Percentiles rank a stretch among this genome's conserved stretches.
Conservation (phyloP, 2,329 filamentous ascomycete species). For the Aspergillus brunneoviolaceus region DNA sequence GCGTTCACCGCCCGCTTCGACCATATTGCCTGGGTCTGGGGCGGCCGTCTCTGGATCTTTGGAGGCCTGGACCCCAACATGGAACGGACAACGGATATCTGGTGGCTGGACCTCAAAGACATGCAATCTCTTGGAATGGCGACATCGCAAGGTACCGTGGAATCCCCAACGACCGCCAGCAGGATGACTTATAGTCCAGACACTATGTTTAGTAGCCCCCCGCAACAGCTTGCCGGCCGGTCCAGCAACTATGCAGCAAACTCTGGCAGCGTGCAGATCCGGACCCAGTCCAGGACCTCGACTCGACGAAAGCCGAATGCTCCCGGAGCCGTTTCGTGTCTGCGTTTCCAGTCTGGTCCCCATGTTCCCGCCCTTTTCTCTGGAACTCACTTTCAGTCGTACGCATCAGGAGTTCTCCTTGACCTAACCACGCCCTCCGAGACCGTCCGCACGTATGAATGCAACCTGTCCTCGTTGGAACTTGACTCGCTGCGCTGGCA, state of each 20-base stretch:
- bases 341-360: slow-evolving; percentile 85
- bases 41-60: slow-evolving; percentile 92
- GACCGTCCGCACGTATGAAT: slow-evolving; percentile 81
- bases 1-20: slow-evolving; percentile 93
- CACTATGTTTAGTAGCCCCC: slow-evolving; percentile 36
- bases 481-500: slow-evolving; percentile 88
- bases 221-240: slow-evolving; percentile 37
- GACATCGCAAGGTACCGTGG: slow-evolving; percentile 57
- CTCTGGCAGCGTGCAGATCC: slow-evolving; percentile 60
- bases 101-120: slow-evolving; percentile 95
- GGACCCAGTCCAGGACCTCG: slow-evolving; percentile 55
- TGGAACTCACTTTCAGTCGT: slow-evolving; percentile 92
- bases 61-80: slow-evolving; percentile 93
- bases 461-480: slow-evolving; percentile 85
- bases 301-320: slow-evolving; percentile 58
- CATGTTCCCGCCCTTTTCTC: slow-evolving; percentile 85
- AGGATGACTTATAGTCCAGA: slow-evolving; percentile 42
- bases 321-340: slow-evolving; percentile 82
- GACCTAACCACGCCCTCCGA: slow-evolving; percentile 93
- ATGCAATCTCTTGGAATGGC: slow-evolving; percentile 78
- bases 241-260: slow-evolving; percentile 68
- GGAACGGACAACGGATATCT: slow-evolving; percentile 93
- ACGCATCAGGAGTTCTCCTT: slow-evolving; percentile 86
- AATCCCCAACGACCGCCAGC: slow-evolving; percentile 36
- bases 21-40: slow-evolving; percentile 91